These are phyloP conservation scores for Vicia villosa DNA, from an alignment of 306 rosid species.

Conservation along the genomic window DNA sequence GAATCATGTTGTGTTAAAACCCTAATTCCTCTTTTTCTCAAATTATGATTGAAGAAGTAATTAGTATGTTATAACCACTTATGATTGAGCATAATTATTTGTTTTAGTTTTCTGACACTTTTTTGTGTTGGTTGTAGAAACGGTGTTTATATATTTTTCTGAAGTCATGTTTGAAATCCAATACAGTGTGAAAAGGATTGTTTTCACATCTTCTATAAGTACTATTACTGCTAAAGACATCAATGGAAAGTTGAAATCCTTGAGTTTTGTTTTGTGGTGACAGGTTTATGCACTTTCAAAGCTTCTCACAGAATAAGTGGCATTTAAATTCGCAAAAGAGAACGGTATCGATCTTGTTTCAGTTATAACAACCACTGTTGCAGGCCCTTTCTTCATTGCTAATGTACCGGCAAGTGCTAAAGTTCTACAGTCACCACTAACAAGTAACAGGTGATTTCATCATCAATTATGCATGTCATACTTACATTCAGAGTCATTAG, in stretches of 20 bases:
- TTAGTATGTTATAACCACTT: too few species aligned
- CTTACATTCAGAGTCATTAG: too few species aligned
- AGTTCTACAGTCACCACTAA: conserved; percentile 69
- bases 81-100: too few species aligned
- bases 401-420: conserved; percentile 65
- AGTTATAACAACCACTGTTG: conserved; percentile 69
- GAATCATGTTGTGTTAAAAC: too few species aligned
- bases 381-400: conserved; percentile 72
- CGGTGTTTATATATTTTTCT: too few species aligned
- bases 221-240: conserved; percentile 65
- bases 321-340: conserved; percentile 66
- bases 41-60: too few species aligned
- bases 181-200: conserved; percentile 73
- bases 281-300: conserved; percentile 76
- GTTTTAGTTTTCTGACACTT: too few species aligned
- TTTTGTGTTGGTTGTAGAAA: too few species aligned
- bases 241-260: conserved; percentile 52
- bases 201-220: conserved; percentile 80
- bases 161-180: conserved; percentile 66
- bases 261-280: conserved; percentile 10
- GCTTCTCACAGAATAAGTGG: conserved; percentile 71
- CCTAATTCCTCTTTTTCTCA: neutral
- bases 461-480: too few species aligned
- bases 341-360: conserved; percentile 69
- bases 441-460: conserved; percentile 55